These are phyloP conservation scores for Funneliformis mosseae DNA, from an alignment of 192 early-diverging fungal species.

Conservation along the genomic window DNA sequence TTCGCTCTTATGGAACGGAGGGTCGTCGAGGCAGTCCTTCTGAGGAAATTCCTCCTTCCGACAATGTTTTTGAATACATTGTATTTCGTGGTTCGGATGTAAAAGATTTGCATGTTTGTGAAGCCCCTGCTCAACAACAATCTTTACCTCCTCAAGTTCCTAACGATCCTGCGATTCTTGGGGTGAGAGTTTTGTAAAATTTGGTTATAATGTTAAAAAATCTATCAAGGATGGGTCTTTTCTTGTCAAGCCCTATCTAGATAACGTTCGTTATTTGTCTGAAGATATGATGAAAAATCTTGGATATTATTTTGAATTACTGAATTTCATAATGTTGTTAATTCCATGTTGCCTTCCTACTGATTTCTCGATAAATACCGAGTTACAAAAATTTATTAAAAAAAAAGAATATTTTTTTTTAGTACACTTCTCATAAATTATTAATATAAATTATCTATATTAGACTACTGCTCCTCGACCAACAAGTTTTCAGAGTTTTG, in stretches of 20 bases:
- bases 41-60: conserved; percentile 86
- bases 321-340: conserved; percentile 30
- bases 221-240: background rate
- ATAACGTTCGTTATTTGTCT: background rate
- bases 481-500: conserved; percentile 35
- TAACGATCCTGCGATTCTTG: conserved; percentile 84
- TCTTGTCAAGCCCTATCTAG: background rate
- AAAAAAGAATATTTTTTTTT: background rate
- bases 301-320: conserved; percentile 23
- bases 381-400: background rate
- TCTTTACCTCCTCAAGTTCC: conserved; percentile 62
- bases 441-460: background rate
- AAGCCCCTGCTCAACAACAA: conserved; percentile 57
- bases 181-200: conserved; percentile 47
- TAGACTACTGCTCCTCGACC: conserved; percentile 52
- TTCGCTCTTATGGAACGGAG: conserved; percentile 95
- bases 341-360: conserved; percentile 48
- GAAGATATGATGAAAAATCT: conserved; percentile 46
- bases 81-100: conserved; percentile 95
- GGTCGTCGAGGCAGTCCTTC: conserved; percentile 75
- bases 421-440: background rate
- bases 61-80: conserved; percentile 88
- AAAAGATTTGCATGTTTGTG: conserved; percentile 76
- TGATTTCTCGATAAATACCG: conserved; percentile 30
- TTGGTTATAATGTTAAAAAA: background rate